These are phyloP conservation scores for Claviceps purpurea DNA, from an alignment of 2,329 filamentous ascomycete genomes.

Conservation along the genomic window DNA sequence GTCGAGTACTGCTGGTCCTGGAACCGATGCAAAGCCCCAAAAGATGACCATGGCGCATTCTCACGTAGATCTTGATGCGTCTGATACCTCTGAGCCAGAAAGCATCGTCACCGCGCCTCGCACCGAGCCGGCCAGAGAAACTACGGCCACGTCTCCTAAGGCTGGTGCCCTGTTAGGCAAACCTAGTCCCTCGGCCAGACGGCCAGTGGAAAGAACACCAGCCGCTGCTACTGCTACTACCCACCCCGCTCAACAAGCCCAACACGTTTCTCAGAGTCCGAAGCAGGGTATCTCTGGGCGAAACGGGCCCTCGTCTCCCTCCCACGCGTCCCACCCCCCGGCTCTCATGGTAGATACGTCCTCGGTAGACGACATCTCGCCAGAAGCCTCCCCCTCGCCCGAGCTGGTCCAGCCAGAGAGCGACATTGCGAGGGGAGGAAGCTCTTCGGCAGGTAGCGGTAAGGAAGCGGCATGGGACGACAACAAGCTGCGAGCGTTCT, in stretches of 20 bases:
- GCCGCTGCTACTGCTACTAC: conserved; percentile 17
- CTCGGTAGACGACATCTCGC: conserved; percentile 53
- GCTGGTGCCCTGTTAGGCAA: background rate
- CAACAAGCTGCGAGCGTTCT: conserved; percentile 69
- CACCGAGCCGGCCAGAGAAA: too few relatives aligned
- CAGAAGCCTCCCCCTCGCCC: conserved; percentile 50
- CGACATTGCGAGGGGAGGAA: conserved; percentile 21
- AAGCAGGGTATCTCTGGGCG: conserved; percentile 11
- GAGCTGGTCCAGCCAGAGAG: conserved; percentile 39
- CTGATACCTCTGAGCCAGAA: conserved; percentile 40
- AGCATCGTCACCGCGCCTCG: conserved; percentile 15
- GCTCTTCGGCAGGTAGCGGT: conserved; percentile 20
- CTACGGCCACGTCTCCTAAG: background rate
- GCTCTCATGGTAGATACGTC: conserved; percentile 58
- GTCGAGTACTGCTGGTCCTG: conserved; percentile 18
- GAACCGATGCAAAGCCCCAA: conserved; percentile 36
- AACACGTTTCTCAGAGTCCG: background rate
- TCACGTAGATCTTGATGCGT: conserved; percentile 56
- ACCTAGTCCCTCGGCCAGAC: background rate
- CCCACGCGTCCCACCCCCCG: conserved; percentile 40
- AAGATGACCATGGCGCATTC: conserved; percentile 38
- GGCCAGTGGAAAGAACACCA: background rate
- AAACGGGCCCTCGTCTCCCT: conserved; percentile 10
- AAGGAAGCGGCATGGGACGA: conserved; percentile 64
- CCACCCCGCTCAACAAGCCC: conserved; percentile 9